Base-by-base conservation (phyloP, 1,284 basidiomycete genomes). In the Sanghuangporus weigelae region DNA sequence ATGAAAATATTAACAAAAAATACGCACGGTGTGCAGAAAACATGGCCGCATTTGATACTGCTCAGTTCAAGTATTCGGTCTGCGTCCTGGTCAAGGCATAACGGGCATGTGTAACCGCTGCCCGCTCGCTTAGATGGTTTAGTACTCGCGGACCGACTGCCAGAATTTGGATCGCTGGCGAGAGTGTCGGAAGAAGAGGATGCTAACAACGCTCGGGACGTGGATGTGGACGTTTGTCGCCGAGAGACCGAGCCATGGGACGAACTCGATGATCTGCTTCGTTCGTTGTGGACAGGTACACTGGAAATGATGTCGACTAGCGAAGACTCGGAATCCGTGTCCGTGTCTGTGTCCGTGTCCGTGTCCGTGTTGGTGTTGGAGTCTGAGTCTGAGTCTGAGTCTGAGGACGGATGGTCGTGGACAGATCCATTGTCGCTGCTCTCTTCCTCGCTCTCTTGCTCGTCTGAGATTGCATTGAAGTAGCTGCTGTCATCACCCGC, bases 1-100 rank as follows among this genome's bases (percentile, higher is more conserved):
- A 7, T 35, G 26, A 14, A 12, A 40, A 57, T 36, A 11, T 23
- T 1, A 48, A 31, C 10, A 48, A 42, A n/a, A 53, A 26, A 6
- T 21, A 58, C 63, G 11, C 23, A 64, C 63, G 42, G 21, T n/a
- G 63, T 60, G 36, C 63, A 64, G 51, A 60, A 64, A 50, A 64
- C 59, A 44, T 64, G 63, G 8, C 63, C 63, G 26, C 63, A 64
- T 21, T 57, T 55, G 7, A 44, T 35, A 35, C 53, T 60, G 19
- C 51, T 60, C 11, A 64, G 53, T 2, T 64, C 59, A n/a, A 54
- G 36, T 19, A 39, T 44, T 12, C 38, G 44, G 19, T 57, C 56
- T 6, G 31, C 36, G 19, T 59, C 49, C 48, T 44, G 40, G n/a
- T 64, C 63, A 14, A 64, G 53, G 21, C 63, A 64, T 4, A 64